phyloP scores from a whole-genome alignment of 2,329 filamentous ascomycete genomes.

The Phialemoniopsis sp. region DNA sequence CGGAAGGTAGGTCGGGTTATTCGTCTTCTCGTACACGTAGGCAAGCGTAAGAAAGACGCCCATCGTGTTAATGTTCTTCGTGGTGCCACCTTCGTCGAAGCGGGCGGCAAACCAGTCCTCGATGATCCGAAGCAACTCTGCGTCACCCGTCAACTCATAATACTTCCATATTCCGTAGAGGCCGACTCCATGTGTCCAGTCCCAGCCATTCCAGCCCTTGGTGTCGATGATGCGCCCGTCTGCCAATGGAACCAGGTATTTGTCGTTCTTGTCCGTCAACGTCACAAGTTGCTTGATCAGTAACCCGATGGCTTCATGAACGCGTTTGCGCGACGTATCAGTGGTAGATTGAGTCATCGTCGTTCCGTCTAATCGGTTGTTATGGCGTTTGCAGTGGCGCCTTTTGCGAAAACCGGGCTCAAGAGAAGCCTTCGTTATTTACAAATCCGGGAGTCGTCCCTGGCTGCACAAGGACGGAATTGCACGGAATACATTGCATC shows the following conservation, averaged over 20 bases:
- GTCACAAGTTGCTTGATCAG: too few relatives aligned
- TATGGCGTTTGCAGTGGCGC: too few relatives aligned
- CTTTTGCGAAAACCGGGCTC: too few relatives aligned
- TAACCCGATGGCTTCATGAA: too few relatives aligned
- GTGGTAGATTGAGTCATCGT: too few relatives aligned
- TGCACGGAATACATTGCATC: too few relatives aligned
- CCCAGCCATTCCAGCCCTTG: conserved; percentile 81
- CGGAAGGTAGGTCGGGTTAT: conserved; percentile 64
- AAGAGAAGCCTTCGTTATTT: too few relatives aligned
- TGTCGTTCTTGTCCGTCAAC: conserved; percentile 67
- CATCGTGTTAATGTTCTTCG: conserved; percentile 90
- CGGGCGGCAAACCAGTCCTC: conserved; percentile 69
- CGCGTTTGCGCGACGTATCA: too few relatives aligned
- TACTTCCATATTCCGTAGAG: conserved; percentile 82
- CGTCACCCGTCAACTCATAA: conserved; percentile 65
- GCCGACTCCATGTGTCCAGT: conserved; percentile 78
- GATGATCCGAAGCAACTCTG: conserved; percentile 59
- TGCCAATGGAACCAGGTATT: conserved; percentile 66
- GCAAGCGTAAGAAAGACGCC: conserved; percentile 72
- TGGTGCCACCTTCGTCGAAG: conserved; percentile 66
- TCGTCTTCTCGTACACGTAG: conserved; percentile 71
- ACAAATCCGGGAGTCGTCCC: too few relatives aligned
- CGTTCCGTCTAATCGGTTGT: too few relatives aligned
- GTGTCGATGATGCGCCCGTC: conserved; percentile 78
- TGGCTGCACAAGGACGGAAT: too few relatives aligned